A percentile compares a stretch with the other conserved stretches of the same genome.
phyloP scores from a whole-genome alignment of 192 early-diverging fungal genomes.

The Backusella liffmaniae region DNA sequence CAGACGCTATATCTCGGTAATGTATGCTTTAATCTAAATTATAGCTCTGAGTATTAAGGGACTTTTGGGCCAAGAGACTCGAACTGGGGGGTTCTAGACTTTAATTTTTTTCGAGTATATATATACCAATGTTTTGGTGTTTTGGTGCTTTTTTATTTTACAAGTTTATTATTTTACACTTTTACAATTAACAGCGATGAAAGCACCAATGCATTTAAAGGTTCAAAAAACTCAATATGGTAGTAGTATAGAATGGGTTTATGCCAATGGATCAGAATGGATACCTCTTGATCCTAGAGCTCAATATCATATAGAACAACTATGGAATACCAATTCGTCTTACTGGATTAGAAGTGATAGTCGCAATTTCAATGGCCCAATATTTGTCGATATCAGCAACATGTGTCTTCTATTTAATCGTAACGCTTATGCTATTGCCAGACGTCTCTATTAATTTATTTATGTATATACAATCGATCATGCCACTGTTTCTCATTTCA shows the following conservation, averaged over 20 bases:
- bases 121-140: not conserved
- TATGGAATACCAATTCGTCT: not conserved
- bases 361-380: not conserved
- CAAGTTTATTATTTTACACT: not conserved
- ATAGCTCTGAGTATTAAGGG: not conserved
- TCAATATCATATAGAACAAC: not conserved
- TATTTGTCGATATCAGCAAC: not conserved
- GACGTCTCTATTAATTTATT: not conserved
- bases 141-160: not conserved
- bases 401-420: not conserved
- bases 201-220: not conserved
- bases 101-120: not conserved
- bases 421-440: not conserved
- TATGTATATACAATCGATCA: not conserved
- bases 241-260: not conserved
- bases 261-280: constrained; percentile 8
- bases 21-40: not conserved
- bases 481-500: not conserved
- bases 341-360: not conserved
- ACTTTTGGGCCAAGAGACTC: not conserved
- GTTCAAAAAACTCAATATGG: not conserved
- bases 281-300: not conserved
- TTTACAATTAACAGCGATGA: not conserved
- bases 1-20: not conserved
- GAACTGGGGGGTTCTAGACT: not conserved